Conservation (phyloP, 306 rosid species). For the Cucurbita argyrosperma region DNA sequence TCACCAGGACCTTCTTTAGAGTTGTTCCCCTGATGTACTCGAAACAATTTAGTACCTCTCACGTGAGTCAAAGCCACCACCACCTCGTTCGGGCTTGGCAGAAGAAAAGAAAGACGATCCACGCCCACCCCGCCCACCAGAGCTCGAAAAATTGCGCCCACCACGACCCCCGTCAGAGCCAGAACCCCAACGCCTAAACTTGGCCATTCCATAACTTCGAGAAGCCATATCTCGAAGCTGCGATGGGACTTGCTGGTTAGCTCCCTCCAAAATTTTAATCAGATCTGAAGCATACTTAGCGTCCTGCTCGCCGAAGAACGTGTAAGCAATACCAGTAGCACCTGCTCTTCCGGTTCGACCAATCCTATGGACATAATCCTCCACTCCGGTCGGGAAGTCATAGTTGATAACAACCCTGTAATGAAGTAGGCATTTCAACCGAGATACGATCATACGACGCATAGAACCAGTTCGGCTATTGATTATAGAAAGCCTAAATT, state of each 20-base stretch:
- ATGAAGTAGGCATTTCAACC: neutral
- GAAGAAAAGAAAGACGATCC: constrained; percentile 30
- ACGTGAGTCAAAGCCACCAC: constrained; percentile 38
- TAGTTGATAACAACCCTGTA: constrained; percentile 87
- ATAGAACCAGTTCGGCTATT: neutral
- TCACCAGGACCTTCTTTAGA: neutral
- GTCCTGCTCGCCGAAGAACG: constrained; percentile 92
- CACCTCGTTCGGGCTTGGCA: constrained; percentile 31
- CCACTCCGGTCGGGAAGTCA: constrained; percentile 98
- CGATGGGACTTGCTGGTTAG: constrained; percentile 76
- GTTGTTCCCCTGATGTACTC: too few relatives aligned
- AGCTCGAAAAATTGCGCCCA: constrained; percentile 46
- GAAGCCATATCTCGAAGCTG: constrained; percentile 73
- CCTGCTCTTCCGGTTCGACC: constrained; percentile 99
- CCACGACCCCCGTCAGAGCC: constrained; percentile 37
- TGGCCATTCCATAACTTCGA: constrained; percentile 82
- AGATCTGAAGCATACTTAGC: constrained; percentile 85
- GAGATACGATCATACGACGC: neutral
- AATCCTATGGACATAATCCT: constrained; percentile 98
- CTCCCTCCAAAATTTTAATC: constrained; percentile 91
- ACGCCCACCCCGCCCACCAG: constrained; percentile 52
- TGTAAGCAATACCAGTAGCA: constrained; percentile 85
- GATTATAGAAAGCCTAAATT: neutral
- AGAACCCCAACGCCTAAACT: constrained; percentile 72
- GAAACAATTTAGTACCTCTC: constrained; percentile 33